These are phyloP conservation scores for Smittium culicis DNA, from an alignment of 371 early-diverging fungal genomes.

Conservation along the genomic window DNA sequence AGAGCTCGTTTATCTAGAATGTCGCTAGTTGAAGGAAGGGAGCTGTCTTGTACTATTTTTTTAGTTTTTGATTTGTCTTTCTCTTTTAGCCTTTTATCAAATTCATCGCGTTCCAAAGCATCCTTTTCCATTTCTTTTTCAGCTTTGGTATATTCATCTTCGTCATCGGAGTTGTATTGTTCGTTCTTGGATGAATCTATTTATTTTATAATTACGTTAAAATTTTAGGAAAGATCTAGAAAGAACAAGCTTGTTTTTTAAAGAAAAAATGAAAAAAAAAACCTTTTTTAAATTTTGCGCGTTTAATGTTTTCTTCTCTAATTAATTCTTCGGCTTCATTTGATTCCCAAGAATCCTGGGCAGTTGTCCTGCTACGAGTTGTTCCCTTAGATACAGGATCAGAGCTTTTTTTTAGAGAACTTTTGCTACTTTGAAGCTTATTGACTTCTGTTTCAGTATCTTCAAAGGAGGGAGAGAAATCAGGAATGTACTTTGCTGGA, in stretches of 20 bases:
- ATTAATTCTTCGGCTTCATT: conserved; percentile 37
- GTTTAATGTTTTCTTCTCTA: conserved; percentile 29
- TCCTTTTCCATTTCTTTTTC: conserved; percentile 44
- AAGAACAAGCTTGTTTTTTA: not conserved
- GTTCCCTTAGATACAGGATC: not conserved
- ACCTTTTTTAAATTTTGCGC: conserved; percentile 17
- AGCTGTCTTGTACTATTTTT: conserved; percentile 50
- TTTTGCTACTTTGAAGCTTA: too few species aligned
- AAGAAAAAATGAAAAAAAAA: not conserved
- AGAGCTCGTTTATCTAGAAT: conserved; percentile 53
- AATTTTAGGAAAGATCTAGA: not conserved
- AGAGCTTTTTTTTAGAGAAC: too few species aligned
- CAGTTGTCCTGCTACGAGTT: conserved; percentile 38
- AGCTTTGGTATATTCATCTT: conserved; percentile 34
- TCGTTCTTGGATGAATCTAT: not conserved
- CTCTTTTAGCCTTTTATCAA: conserved; percentile 64
- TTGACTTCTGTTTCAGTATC: too few species aligned
- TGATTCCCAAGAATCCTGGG: conserved; percentile 38
- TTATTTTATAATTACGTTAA: not conserved
- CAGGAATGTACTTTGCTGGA: too few species aligned
- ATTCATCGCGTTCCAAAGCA: conserved; percentile 70
- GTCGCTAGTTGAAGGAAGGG: conserved; percentile 56
- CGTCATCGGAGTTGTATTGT: conserved; percentile 34
- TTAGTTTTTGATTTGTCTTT: conserved; percentile 73
- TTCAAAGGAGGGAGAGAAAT: too few species aligned